phyloP scores from a whole-genome alignment of 2,329 filamentous ascomycete genomes.

The Blastomyces gilchristii region DNA sequence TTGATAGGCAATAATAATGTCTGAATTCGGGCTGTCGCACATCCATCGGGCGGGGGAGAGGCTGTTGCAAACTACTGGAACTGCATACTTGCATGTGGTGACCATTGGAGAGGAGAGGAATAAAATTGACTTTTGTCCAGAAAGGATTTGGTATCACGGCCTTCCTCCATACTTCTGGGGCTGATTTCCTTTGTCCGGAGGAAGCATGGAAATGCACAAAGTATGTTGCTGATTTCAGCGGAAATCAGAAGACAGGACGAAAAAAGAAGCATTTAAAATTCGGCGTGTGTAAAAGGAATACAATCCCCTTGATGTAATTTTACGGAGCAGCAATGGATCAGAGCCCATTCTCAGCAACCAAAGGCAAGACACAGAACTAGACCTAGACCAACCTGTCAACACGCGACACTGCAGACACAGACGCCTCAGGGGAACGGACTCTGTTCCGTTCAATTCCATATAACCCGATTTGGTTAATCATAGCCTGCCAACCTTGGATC shows the following conservation, averaged over 20 bases:
- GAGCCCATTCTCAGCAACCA: neutral
- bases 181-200: neutral
- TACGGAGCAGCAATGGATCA: neutral
- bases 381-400: neutral
- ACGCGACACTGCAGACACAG: neutral
- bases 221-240: neutral
- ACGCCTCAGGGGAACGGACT: neutral
- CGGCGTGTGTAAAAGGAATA: too few species aligned
- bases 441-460: neutral
- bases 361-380: neutral
- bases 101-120: neutral
- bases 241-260: neutral
- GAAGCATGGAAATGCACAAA: neutral
- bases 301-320: neutral
- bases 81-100: neutral
- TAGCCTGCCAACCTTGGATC: neutral
- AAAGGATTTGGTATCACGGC: neutral
- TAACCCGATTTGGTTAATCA: slow-evolving; percentile 2
- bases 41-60: neutral
- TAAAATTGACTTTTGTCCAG: neutral
- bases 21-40: neutral
- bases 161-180: neutral
- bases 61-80: neutral
- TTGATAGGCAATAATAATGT: too few species aligned
- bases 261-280: too few species aligned